Base-by-base conservation (phyloP, 345 rosid species). In the Nasturtium officinale region DNA sequence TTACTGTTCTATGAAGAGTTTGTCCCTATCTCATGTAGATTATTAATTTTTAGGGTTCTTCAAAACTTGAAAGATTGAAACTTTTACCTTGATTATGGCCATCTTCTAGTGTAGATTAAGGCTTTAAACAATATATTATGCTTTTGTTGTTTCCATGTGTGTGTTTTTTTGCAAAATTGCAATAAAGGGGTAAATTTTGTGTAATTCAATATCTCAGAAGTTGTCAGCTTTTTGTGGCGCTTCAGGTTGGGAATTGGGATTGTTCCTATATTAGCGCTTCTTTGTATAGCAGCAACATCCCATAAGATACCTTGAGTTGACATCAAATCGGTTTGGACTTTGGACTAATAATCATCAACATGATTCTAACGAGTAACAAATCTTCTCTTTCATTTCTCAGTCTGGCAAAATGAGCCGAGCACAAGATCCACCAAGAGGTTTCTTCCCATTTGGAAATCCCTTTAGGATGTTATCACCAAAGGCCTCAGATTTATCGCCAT, bases 401-500 rank as follows among this genome's bases (percentile, higher is more conserved):
- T 64, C 2, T 72, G 42, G 60, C 63, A 40, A 79, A 78, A 91
- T 95, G 99, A 90, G 97, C 69, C 71, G 83, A 55, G 82, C 99
- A n/a, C 94, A 88, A 48, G 93, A 85, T 16, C 89, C 96, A 9
- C 87, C 82, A 17, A 83, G 91, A 70, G 81, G 89, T 43, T 85
- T 86, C 73, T 91, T 91, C 72, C 88, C 80, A 35, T 91, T 91
- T 72, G 97, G 96, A 32, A 95, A 95, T 61, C 99, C 91, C 73
- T 95, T 95, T 71, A 85, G 87, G 32, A 86, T 76, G 84, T 65
- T 87, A 68, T 88, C 91, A 2, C 90, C 94, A 15, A 95, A 86
- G 72, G 82, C 90, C 46, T 87, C 97, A 72, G 86, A 81, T 40
- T 77, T 91, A 77, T 78, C 96, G 17, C 86, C 88, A 7, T 74